Base-by-base conservation (phyloP, 257 asterid species). In the Lithospermum erythrorhizon region DNA sequence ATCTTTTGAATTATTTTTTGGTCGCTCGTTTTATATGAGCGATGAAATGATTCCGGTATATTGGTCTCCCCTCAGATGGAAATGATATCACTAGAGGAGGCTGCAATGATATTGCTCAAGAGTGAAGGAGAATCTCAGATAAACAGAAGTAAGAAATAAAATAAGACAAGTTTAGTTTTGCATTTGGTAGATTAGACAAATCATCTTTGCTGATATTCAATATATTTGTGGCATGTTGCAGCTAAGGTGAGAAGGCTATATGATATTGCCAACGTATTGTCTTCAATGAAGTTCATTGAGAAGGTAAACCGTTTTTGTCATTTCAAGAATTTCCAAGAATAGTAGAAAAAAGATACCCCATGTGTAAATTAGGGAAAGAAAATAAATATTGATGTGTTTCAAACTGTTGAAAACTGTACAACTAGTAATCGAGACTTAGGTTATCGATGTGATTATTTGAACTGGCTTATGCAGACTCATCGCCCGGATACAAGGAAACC, bases 401-500 rank as follows among this genome's bases (percentile, higher is more conserved):
- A 2, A 6, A 27, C 30, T 30, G 4, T 30, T 24, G 9, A 30
- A 30, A 30, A 2, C 11, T 0, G 45, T 35, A 7, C 45, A 7
- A 35, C 13, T 35, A 35, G 45, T 7, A 32, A 4, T 32, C 1
- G 41, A 8, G 6, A 35, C 32, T 24, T 41, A n/a, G 21, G 3
- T 41, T 18, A n/a, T 29, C 22, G 21, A 21, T 53, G 41, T 53
- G 21, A 53, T 30, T 9, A 3, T 68, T 25, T 72, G 52, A 56
- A 64, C 58, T 69, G 66, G 25, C 71, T 65, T 11, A 13, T 70
- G 76, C 81, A 91, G 98, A 83, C 84, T 19, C 95, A 84, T 76
- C 97, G 85, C 70, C 97, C 95, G 0, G 95, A 84, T 35, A 86
- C 97, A 55, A 82, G 98, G 70, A 93, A 93, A 61, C 98, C 98